Conservation (phyloP, 2,329 filamentous ascomycete genomes). For the Diplodia corticola region DNA sequence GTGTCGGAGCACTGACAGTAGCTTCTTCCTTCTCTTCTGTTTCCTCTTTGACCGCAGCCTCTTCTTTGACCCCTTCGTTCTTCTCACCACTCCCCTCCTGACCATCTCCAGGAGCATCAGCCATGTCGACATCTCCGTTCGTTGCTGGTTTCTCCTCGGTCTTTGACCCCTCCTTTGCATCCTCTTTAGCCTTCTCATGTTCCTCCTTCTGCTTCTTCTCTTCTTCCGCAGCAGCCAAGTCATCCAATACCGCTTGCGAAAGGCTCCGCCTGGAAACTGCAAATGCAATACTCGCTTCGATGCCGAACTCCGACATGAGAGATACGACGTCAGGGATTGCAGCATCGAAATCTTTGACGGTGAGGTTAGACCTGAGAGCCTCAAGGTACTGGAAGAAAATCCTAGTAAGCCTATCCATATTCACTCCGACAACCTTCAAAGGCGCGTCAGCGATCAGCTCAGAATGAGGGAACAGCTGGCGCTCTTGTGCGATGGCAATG, state of each 20-base stretch:
- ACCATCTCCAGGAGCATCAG: slow-evolving; percentile 32
- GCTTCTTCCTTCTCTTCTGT: slow-evolving; percentile 30
- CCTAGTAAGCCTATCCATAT: slow-evolving; percentile 86
- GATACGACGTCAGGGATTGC: slow-evolving; percentile 73
- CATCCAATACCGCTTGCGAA: slow-evolving; percentile 32
- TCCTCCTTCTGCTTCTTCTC: slow-evolving; percentile 24
- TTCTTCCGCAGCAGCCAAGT: slow-evolving; percentile 37
- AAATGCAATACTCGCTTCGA: slow-evolving; percentile 52
- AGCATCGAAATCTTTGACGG: slow-evolving; percentile 72
- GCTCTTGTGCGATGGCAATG: slow-evolving; percentile 87
- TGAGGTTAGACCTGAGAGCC: slow-evolving; percentile 76
- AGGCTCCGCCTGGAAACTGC: slow-evolving; percentile 44
- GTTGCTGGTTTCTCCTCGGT: slow-evolving; percentile 25
- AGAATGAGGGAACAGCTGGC: slow-evolving; percentile 80
- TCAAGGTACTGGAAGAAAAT: slow-evolving; percentile 87
- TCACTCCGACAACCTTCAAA: slow-evolving; percentile 83
- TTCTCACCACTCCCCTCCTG: slow-evolving; percentile 31
- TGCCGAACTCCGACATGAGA: slow-evolving; percentile 74
- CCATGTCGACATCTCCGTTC: slow-evolving; percentile 61
- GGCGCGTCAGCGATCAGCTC: slow-evolving; percentile 71
- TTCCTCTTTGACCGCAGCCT: slow-evolving; percentile 30
- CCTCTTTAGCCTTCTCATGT: slow-evolving; percentile 31
- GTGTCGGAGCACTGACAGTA: slow-evolving; percentile 25
- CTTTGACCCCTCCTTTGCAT: slow-evolving; percentile 27
- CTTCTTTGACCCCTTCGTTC: slow-evolving; percentile 27